Evolutionary conservation across 441 rosid species (phyloP).

Genomic region (Aleurites moluccanus): DNA sequence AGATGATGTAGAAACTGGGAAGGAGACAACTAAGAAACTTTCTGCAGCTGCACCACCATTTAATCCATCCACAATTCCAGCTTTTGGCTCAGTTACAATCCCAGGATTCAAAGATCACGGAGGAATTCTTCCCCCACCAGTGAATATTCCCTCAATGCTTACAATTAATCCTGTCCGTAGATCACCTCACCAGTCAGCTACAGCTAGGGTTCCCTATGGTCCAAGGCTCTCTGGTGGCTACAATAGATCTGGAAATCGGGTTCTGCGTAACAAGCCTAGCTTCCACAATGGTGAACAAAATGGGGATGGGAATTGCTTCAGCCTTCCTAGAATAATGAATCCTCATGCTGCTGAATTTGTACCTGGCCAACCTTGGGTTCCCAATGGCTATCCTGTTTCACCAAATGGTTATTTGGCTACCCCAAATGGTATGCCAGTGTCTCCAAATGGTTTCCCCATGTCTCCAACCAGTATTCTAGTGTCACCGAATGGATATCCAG

Average conservation of each 20-base stretch:
- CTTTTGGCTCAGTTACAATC: slow-evolving; percentile 35
- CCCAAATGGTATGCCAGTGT: slow-evolving; percentile 52
- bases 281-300: slow-evolving; percentile 38
- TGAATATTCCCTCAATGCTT: slow-evolving; percentile 60
- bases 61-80: slow-evolving; percentile 56
- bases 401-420: slow-evolving; percentile 59
- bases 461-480: slow-evolving; percentile 45
- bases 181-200: slow-evolving; percentile 59
- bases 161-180: slow-evolving; percentile 63
- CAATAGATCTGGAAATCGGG: slow-evolving; percentile 51
- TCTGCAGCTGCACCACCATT: slow-evolving; percentile 93
- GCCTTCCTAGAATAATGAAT: slow-evolving; percentile 51
- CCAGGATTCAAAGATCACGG: slow-evolving; percentile 47
- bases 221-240: slow-evolving; percentile 69
- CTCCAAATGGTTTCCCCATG: slow-evolving; percentile 50
- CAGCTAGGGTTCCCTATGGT: slow-evolving; percentile 60
- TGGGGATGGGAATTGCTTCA: slow-evolving; percentile 44
- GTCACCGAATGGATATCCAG: slow-evolving; percentile 53
- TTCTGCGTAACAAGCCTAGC: slow-evolving; percentile 38
- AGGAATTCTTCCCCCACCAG: slow-evolving; percentile 46
- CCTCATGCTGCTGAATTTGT: slow-evolving; percentile 68
- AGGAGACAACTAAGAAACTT: slow-evolving; percentile 66
- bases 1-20: slow-evolving; percentile 36
- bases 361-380: slow-evolving; percentile 85
- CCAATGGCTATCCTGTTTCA: slow-evolving; percentile 72